phyloP scores from a whole-genome alignment of 768 basidiomycete genomes.

The Panus rudis region DNA sequence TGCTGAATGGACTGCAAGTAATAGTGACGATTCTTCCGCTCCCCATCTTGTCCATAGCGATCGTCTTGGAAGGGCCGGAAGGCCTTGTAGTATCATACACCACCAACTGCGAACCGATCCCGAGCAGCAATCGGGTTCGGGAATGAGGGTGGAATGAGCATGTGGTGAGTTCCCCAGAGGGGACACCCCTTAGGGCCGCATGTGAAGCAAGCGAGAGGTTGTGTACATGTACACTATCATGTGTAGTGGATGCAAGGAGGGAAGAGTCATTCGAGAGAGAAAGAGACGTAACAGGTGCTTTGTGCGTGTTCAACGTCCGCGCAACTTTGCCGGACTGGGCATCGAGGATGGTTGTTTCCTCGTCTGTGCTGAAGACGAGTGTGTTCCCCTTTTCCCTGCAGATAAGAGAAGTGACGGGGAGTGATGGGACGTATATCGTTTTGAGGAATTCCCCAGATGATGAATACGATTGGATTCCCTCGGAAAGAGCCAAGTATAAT shows the following conservation, averaged over 20 bases:
- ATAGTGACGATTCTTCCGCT: constrained; percentile 48
- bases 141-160: constrained; percentile 60
- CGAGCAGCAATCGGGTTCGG: constrained; percentile 54
- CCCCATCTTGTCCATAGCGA: constrained; percentile 32
- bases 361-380: constrained; percentile 41
- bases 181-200: constrained; percentile 48
- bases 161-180: constrained; percentile 29
- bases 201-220: constrained; percentile 50
- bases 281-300: constrained; percentile 40
- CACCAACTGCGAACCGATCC: constrained; percentile 42
- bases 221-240: constrained; percentile 48
- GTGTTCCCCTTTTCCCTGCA: constrained; percentile 30
- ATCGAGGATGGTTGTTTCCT: constrained; percentile 46
- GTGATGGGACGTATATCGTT: constrained; percentile 31
- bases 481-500: constrained; percentile 46
- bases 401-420: constrained; percentile 25
- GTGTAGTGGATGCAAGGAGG: constrained; percentile 51
- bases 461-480: constrained; percentile 48
- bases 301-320: constrained; percentile 48
- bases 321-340: constrained; percentile 34
- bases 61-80: constrained; percentile 44
- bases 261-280: constrained; percentile 53
- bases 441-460: constrained; percentile 36
- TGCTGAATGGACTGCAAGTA: constrained; percentile 70
- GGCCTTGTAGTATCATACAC: constrained; percentile 60